phyloP scores from a whole-genome alignment of 805 yeast genomes.

The Myxozyma monticola region DNA sequence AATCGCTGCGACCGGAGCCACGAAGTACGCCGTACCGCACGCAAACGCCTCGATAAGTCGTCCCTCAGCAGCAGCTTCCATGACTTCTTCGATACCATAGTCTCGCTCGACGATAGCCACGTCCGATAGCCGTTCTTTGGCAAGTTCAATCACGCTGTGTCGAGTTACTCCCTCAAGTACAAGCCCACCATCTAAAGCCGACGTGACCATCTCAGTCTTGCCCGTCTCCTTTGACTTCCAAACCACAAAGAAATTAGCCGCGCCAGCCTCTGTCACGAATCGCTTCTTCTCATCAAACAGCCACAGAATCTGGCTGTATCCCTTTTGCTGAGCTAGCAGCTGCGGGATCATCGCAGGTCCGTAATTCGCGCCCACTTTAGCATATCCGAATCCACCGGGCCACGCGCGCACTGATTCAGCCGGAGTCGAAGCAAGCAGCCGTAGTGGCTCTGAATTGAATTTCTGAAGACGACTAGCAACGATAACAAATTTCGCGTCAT shows the following conservation, averaged over 20 bases:
- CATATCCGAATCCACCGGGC: conserved; percentile 59
- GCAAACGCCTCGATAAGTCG: conserved; percentile 56
- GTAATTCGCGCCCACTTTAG: conserved; percentile 57
- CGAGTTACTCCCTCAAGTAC: conserved; percentile 57
- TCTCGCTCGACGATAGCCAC: conserved; percentile 44
- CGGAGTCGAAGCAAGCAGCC: conserved; percentile 52
- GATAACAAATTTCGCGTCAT: conserved; percentile 45
- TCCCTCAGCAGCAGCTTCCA: conserved; percentile 48
- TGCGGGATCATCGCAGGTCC: conserved; percentile 54
- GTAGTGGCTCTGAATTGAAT: conserved; percentile 52
- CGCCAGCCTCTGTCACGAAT: conserved; percentile 56
- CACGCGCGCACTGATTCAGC: conserved; percentile 51
- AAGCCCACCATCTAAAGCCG: conserved; percentile 52
- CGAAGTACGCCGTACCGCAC: conserved; percentile 56
- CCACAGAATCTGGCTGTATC: conserved; percentile 56
- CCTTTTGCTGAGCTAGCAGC: conserved; percentile 47
- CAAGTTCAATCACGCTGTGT: conserved; percentile 49
- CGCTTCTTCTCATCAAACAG: conserved; percentile 51
- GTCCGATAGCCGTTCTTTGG: conserved; percentile 37
- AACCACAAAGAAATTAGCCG: conserved; percentile 55
- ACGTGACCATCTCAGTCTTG: conserved; percentile 51
- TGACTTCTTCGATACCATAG: conserved; percentile 50
- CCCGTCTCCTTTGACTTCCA: conserved; percentile 43
- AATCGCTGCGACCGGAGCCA: conserved; percentile 49
- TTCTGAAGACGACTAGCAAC: conserved; percentile 49